Base-by-base conservation (phyloP, 1,284 basidiomycete species). In the Mycena citricolor region DNA sequence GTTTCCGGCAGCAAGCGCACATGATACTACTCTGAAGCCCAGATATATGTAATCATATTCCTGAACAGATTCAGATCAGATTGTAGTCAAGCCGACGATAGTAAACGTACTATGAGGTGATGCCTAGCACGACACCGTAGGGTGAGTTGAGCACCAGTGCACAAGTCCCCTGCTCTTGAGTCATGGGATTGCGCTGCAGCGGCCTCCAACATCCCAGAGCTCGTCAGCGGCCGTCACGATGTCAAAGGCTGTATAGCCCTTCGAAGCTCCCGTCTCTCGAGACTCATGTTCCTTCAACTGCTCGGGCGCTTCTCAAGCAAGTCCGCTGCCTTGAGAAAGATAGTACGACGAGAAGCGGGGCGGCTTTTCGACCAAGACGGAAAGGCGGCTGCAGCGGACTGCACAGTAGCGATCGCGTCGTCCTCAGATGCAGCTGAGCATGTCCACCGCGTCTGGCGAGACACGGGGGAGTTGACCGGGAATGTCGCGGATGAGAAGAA, bases 1-100 rank as follows among this genome's bases (percentile, higher is more conserved):
- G 60, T 77, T 77, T 13, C 75, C 77, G 10, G 70, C 71, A 8
- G 76, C 65, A 19, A 79, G 57, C 1, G 76, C 70, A n/a, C 69
- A 64, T 11, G 66, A 57, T 21, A 70, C 61, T 1, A 73, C 65
- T 4, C 74, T 58, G 7, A 69, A 44, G 2, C 62, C 53, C n/a
- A 73, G 56, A 8, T n/a, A n/a, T n/a, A 54, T 57, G 5, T 66
- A 51, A 0, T 70, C 14, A 61, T 59, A 47, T 71, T 69, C 67
- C 67, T 70, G 4, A 60, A n/a, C n/a, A n/a, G n/a, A n/a, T n/a
- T n/a, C n/a, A n/a, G n/a, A n/a, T n/a, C n/a, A n/a, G n/a, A n/a
- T n/a, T n/a, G n/a, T n/a, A n/a, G n/a, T n/a, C n/a, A n/a, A n/a
- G n/a, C n/a, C n/a, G n/a, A n/a, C n/a, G n/a, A n/a, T n/a, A n/a